Conservation (phyloP, 352 stramenopile genomes). For the Thraustochytrium striatum region DNA sequence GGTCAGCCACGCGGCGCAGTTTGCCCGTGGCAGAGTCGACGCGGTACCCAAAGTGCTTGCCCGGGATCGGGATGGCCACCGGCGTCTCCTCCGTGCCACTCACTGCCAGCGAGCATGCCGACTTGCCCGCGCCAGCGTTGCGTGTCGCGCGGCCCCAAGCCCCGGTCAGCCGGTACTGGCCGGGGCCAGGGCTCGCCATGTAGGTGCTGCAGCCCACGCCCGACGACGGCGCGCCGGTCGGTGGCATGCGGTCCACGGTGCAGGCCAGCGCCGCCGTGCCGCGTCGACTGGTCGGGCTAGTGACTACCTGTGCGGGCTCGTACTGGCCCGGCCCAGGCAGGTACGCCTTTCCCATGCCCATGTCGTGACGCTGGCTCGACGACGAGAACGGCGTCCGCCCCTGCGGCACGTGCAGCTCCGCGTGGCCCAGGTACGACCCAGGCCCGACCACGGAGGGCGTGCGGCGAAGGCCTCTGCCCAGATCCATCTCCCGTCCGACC, state of each 20-base stretch:
- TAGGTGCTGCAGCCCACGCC: background rate
- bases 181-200: constrained; percentile 6
- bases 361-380: background rate
- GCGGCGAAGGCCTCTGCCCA: background rate
- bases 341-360: background rate
- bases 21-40: constrained; percentile 13
- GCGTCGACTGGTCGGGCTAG: background rate
- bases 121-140: background rate
- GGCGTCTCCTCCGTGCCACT: background rate
- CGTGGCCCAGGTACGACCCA: constrained; percentile 23
- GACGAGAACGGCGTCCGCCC: background rate
- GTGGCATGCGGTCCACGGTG: background rate
- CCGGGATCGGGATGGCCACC: constrained; percentile 6
- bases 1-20: background rate
- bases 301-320: background rate
- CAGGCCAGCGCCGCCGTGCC: background rate
- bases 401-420: background rate
- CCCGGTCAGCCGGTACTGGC: constrained; percentile 4
- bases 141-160: too few species aligned
- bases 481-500: constrained; percentile 13
- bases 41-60: constrained; percentile 38
- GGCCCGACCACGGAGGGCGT: constrained; percentile 21
- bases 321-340: constrained; percentile 29
- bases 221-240: background rate
- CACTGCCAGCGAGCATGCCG: background rate